These are phyloP conservation scores for Ceratocystis diversiconidia DNA, from an alignment of 2,329 filamentous ascomycete species.

Conservation along the genomic window DNA sequence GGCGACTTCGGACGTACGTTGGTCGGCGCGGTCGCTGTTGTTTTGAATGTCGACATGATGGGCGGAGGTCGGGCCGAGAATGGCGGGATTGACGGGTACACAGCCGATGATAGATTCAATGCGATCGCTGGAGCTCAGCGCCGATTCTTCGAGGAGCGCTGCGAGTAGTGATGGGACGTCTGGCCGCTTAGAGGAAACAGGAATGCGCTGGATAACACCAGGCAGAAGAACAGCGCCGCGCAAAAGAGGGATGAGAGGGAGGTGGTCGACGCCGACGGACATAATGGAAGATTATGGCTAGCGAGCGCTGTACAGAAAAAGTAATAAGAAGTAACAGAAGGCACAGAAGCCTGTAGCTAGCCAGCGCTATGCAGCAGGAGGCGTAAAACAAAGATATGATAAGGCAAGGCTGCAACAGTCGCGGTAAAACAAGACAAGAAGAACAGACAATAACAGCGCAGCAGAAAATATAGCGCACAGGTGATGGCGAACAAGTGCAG, in stretches of 20 bases:
- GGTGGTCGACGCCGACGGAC: constrained; percentile 19
- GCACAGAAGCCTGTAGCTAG: neutral
- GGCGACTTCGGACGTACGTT: constrained; percentile 35
- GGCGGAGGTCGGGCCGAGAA: constrained; percentile 47
- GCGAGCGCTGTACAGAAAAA: constrained; percentile 22
- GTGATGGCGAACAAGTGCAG: neutral
- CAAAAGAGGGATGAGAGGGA: constrained; percentile 73
- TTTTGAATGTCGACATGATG: constrained; percentile 51
- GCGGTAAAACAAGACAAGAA: neutral
- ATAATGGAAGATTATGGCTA: neutral
- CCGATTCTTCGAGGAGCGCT: constrained; percentile 63
- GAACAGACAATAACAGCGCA: neutral
- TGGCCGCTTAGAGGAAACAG: constrained; percentile 62
- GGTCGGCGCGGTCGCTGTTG: constrained; percentile 49
- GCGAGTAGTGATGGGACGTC: constrained; percentile 83
- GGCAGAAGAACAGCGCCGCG: constrained; percentile 72
- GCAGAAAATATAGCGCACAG: neutral
- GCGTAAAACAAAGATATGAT: neutral
- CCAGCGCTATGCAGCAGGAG: no score
- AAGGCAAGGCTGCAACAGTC: neutral
- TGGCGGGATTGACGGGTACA: constrained; percentile 66
- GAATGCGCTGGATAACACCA: constrained; percentile 70
- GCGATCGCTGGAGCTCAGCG: constrained; percentile 49
- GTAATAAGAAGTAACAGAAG: neutral
- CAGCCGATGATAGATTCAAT: constrained; percentile 67